Conservation (phyloP, 805 yeast species). For the Brettanomyces nanus region DNA sequence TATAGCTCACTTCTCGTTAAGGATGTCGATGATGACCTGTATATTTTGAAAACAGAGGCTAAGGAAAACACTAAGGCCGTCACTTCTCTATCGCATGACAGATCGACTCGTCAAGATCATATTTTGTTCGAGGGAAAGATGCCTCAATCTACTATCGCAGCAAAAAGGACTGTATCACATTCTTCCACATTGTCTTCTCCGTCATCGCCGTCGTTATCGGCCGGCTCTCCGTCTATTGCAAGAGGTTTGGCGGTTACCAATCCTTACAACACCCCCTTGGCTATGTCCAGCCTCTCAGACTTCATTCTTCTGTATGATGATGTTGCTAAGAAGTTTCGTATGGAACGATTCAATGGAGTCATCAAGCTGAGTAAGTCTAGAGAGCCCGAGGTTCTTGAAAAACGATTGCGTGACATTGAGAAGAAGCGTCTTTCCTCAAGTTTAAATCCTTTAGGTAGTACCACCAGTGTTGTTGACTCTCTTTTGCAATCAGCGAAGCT, state of each 20-base stretch:
- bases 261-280: background rate
- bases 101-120: conserved; percentile 7
- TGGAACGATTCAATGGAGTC: conserved; percentile 20
- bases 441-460: background rate
- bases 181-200: conserved; percentile 2
- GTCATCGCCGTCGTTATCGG: background rate
- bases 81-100: conserved; percentile 6
- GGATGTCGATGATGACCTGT: conserved; percentile 12
- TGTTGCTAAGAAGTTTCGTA: conserved; percentile 17
- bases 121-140: conserved; percentile 24
- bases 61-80: conserved; percentile 15
- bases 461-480: background rate
- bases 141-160: conserved; percentile 2
- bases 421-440: background rate
- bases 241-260: background rate
- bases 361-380: conserved; percentile 26
- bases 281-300: conserved; percentile 13
- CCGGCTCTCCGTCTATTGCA: background rate
- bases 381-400: conserved; percentile 12
- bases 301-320: conserved; percentile 21
- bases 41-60: conserved; percentile 20
- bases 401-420: background rate
- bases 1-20: conserved; percentile 17
- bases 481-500: background rate
- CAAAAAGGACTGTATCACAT: background rate